Conservation (phyloP, 2,329 filamentous ascomycete species). For the Aspergillus melleus region DNA sequence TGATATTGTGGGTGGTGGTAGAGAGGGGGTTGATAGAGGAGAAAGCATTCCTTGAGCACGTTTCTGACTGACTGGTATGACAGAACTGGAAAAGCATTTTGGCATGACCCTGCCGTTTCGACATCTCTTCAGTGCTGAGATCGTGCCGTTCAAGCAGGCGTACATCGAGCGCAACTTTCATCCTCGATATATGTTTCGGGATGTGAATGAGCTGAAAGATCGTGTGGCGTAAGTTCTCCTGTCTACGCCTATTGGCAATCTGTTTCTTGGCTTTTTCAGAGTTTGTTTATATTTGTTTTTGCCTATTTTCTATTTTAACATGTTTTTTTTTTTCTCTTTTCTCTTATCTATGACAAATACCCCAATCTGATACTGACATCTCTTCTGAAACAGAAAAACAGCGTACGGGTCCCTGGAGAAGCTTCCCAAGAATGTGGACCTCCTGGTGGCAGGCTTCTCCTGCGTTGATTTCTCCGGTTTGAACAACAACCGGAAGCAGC, state of each 20-base stretch:
- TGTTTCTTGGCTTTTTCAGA: too few species aligned
- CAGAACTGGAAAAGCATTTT: slow-evolving; percentile 36
- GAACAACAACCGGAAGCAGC: slow-evolving; percentile 57
- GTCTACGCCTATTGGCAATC: too few species aligned
- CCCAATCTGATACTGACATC: background rate
- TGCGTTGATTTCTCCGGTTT: slow-evolving; percentile 73
- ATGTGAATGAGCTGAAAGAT: slow-evolving; percentile 57
- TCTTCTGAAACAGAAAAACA: slow-evolving; percentile 53
- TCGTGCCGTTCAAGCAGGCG: slow-evolving; percentile 63
- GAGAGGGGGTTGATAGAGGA: too few species aligned
- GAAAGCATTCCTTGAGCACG: too few species aligned
- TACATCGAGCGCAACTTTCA: slow-evolving; percentile 64
- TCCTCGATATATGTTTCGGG: slow-evolving; percentile 56
- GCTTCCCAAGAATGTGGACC: slow-evolving; percentile 60
- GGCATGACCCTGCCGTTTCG: slow-evolving; percentile 45
- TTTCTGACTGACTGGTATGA: background rate
- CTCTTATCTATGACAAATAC: background rate
- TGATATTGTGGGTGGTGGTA: too few species aligned
- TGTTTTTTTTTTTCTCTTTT: slow-evolving; percentile 2
- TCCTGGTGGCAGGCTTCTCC: slow-evolving; percentile 71
- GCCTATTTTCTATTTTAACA: background rate
- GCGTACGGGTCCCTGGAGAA: slow-evolving; percentile 61
- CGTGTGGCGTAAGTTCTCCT: slow-evolving; percentile 47
- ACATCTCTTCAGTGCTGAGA: slow-evolving; percentile 65
- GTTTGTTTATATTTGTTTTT: background rate